Percentiles rank a stretch among this genome's conserved stretches.
phyloP scores from a whole-genome alignment of 345 rosid genomes.

The Lumnitzera littorea region DNA sequence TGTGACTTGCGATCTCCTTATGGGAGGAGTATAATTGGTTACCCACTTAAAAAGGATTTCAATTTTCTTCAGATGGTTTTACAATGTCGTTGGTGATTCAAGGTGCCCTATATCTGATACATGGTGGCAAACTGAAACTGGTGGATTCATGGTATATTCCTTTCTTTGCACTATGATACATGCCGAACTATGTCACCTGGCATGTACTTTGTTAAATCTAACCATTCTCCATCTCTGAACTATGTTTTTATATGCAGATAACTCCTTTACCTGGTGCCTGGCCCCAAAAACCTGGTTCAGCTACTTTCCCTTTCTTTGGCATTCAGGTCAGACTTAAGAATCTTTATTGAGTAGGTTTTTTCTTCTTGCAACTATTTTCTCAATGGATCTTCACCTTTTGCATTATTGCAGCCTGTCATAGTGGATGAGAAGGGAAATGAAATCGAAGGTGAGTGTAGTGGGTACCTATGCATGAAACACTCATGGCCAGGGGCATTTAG shows the following conservation, averaged over 20 bases:
- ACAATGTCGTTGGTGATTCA: slow-evolving; percentile 80
- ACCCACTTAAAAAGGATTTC: not conserved
- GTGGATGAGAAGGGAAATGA: slow-evolving; percentile 98
- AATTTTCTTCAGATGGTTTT: slow-evolving; percentile 68
- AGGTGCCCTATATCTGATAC: slow-evolving; percentile 97
- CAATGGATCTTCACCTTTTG: not conserved
- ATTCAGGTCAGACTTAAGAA: slow-evolving; percentile 55
- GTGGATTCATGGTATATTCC: slow-evolving; percentile 78
- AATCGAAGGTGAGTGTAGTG: slow-evolving; percentile 90
- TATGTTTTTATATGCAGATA: slow-evolving; percentile 40
- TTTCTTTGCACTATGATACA: not conserved
- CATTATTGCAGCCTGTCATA: slow-evolving; percentile 56
- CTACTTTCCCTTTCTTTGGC: slow-evolving; percentile 99
- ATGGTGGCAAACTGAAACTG: slow-evolving; percentile 99
- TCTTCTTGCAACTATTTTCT: slow-evolving; percentile 3
- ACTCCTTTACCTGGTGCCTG: slow-evolving; percentile 98
- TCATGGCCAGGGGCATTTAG: slow-evolving; percentile 99
- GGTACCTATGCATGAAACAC: slow-evolving; percentile 76
- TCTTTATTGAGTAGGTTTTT: too few species aligned
- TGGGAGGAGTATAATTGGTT: not conserved
- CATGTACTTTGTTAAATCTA: too few species aligned
- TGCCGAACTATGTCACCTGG: too few species aligned
- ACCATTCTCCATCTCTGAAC: too few species aligned
- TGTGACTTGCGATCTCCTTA: too few species aligned
- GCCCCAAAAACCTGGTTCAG: slow-evolving; percentile 99